Conservation (phyloP, 2,329 filamentous ascomycete species). For the Grosmannia penicillata region DNA sequence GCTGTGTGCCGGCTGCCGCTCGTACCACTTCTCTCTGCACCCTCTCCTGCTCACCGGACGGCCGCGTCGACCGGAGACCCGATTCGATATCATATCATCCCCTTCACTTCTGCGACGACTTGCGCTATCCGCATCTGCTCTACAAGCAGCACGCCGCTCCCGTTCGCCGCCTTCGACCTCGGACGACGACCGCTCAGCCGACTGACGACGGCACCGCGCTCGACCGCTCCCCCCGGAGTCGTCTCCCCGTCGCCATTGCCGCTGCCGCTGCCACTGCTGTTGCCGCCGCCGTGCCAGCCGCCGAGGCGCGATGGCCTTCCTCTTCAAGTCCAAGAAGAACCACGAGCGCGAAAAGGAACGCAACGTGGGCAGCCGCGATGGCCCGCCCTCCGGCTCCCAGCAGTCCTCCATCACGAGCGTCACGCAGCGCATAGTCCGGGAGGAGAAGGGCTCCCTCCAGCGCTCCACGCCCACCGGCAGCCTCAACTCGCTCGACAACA, state of each 20-base stretch:
- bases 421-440: constrained; percentile 31
- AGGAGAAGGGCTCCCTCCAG: constrained; percentile 38
- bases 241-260: neutral
- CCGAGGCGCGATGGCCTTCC: constrained; percentile 52
- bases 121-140: no score
- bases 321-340: constrained; percentile 71
- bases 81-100: no score
- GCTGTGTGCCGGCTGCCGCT: no score
- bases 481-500: constrained; percentile 54
- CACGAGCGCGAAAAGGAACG: constrained; percentile 50
- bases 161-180: no score
- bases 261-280: neutral
- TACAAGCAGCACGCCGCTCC: no score
- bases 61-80: no score
- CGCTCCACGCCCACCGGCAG: constrained; percentile 66
- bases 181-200: no score
- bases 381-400: constrained; percentile 26
- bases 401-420: constrained; percentile 31
- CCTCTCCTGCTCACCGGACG: no score
- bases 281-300: constrained; percentile 5
- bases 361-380: constrained; percentile 39
- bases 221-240: neutral
- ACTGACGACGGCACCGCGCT: no score
- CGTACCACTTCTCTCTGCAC: neutral
- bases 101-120: no score